Conservation (phyloP, 2,329 filamentous ascomycete genomes). For the Biscogniauxia mediterranea region DNA sequence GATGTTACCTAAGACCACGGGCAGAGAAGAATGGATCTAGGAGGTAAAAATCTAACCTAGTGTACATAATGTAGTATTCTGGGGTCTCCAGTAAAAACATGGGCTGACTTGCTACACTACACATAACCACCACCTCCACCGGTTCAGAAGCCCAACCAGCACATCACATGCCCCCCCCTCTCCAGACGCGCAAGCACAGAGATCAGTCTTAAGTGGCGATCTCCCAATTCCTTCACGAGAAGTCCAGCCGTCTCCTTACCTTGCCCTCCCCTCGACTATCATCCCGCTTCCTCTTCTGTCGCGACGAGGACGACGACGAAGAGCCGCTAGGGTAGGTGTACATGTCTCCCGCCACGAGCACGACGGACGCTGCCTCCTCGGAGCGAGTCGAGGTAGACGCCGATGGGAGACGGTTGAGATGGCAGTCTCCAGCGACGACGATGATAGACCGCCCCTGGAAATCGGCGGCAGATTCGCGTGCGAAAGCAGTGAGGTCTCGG, state of each 20-base stretch:
- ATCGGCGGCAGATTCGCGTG: neutral
- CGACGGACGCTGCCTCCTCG: neutral
- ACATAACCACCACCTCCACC: no score
- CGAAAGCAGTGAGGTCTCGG: neutral
- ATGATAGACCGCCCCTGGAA: neutral
- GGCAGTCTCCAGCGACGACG: neutral
- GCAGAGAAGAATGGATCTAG: no score
- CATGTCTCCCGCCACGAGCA: neutral
- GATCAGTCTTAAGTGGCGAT: no score
- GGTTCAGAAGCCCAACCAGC: no score
- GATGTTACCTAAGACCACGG: no score
- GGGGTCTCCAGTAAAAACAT: no score
- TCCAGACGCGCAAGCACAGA: no score
- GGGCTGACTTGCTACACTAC: no score
- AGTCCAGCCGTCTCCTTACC: neutral
- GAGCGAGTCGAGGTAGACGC: neutral
- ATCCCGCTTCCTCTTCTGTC: neutral
- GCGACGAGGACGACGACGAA: neutral
- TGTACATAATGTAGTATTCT: no score
- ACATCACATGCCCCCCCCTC: no score
- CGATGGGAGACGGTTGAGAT: neutral
- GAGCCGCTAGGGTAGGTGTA: neutral
- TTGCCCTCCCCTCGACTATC: neutral
- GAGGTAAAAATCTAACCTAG: no score
- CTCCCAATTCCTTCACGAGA: no score